These are phyloP conservation scores for Nakazawaea anatomiae DNA, from an alignment of 805 yeast species.

Conservation along the genomic window DNA sequence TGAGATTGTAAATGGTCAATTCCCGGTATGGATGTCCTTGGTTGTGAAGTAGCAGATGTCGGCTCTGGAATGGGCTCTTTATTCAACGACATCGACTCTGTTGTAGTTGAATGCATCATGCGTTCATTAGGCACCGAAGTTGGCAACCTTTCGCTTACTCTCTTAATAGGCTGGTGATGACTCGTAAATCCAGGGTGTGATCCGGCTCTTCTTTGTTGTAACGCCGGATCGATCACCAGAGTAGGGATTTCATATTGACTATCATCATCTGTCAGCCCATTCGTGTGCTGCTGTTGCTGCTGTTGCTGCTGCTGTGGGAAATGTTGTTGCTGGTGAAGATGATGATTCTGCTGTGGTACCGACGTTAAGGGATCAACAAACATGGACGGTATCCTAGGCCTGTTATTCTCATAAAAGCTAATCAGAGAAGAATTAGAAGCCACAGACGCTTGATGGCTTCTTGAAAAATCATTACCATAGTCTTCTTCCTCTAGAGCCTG, in stretches of 20 bases:
- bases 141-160: constrained; percentile 13
- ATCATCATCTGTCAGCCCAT: too few species aligned
- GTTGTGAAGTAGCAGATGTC: neutral
- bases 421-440: constrained; percentile 10
- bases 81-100: neutral
- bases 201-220: constrained; percentile 5
- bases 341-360: constrained; percentile 19
- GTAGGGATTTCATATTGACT: too few species aligned
- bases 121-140: constrained; percentile 17
- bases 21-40: constrained; percentile 16
- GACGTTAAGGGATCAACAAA: constrained; percentile 46
- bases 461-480: neutral
- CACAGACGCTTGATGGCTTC: constrained; percentile 7
- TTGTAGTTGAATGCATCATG: neutral
- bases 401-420: constrained; percentile 12
- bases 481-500: constrained; percentile 1
- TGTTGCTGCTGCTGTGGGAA: too few species aligned
- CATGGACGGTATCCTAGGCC: constrained; percentile 42
- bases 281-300: too few species aligned
- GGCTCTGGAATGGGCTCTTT: neutral
- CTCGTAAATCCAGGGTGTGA: constrained; percentile 13
- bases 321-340: constrained; percentile 5
- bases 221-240: constrained; percentile 8
- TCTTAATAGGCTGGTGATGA: constrained; percentile 6
- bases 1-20: constrained; percentile 21